These are phyloP conservation scores for Collybia mongolica DNA, from an alignment of 768 basidiomycete genomes.

Conservation along the genomic window DNA sequence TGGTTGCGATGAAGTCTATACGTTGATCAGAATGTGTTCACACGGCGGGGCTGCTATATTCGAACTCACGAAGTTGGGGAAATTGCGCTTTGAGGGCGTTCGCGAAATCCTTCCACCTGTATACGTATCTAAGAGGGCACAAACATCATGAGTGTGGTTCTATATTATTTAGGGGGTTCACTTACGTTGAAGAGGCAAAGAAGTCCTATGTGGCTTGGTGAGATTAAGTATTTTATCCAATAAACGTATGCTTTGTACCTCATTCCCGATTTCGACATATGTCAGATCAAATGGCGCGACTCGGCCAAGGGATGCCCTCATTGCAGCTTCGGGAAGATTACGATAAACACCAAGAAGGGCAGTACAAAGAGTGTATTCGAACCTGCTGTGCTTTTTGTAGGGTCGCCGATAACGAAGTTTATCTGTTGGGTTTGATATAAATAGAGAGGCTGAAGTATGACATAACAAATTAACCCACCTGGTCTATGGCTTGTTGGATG, in stretches of 20 bases:
- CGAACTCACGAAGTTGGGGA: conserved; percentile 42
- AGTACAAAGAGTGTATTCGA: neutral
- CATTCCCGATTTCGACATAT: conserved; percentile 55
- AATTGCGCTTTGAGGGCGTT: conserved; percentile 39
- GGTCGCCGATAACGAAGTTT: conserved; percentile 53
- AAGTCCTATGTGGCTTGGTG: conserved; percentile 12
- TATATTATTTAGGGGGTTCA: neutral
- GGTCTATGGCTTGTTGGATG: conserved; percentile 56
- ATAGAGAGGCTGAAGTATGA: neutral
- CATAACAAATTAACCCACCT: conserved; percentile 20
- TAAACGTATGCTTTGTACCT: neutral
- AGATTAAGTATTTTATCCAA: neutral
- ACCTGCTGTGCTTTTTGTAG: conserved; percentile 39
- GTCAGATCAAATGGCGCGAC: conserved; percentile 48
- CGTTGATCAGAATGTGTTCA: neutral
- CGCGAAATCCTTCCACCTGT: conserved; percentile 46
- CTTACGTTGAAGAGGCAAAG: conserved; percentile 20
- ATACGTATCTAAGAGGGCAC: conserved; percentile 33
- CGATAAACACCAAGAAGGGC: no score
- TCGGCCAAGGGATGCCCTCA: conserved; percentile 57
- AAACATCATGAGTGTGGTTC: neutral
- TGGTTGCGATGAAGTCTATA: conserved; percentile 53
- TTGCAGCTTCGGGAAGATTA: conserved; percentile 19
- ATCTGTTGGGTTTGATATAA: conserved; percentile 28
- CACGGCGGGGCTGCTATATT: neutral